Conservation (phyloP, 805 yeast species). For the Candida ficus region DNA sequence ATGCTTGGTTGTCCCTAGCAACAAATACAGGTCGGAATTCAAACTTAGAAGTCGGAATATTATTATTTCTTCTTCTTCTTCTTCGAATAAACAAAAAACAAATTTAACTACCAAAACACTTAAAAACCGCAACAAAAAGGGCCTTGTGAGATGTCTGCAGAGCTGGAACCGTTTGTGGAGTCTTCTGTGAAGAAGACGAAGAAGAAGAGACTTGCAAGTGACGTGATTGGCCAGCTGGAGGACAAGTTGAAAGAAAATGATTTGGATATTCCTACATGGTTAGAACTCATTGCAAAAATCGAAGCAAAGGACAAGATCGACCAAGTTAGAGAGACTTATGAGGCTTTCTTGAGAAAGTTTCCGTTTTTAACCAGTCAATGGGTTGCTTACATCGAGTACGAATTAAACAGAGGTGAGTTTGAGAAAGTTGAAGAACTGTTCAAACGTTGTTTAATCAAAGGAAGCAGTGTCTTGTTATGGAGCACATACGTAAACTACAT, state of each 20-base stretch:
- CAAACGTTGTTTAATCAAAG: conserved; percentile 53
- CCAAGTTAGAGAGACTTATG: conserved; percentile 53
- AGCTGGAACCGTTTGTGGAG: conserved; percentile 12
- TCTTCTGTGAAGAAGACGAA: conserved; percentile 8
- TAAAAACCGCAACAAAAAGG: too few species aligned
- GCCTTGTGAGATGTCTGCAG: too few species aligned
- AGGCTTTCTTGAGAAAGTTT: conserved; percentile 56
- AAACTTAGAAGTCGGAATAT: too few species aligned
- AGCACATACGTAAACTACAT: conserved; percentile 73
- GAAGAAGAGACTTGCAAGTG: conserved; percentile 29
- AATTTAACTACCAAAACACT: too few species aligned
- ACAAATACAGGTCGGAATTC: too few species aligned
- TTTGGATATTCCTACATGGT: conserved; percentile 52
- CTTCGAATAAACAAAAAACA: too few species aligned
- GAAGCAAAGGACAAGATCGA: conserved; percentile 54
- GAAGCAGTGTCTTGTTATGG: conserved; percentile 68
- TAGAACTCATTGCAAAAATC: conserved; percentile 42
- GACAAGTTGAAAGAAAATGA: conserved; percentile 49
- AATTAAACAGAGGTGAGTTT: conserved; percentile 59
- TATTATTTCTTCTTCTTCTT: too few species aligned
- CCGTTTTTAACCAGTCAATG: conserved; percentile 70
- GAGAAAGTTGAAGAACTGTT: conserved; percentile 62
- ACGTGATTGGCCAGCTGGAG: conserved; percentile 54
- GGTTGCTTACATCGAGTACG: conserved; percentile 65
- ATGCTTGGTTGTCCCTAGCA: too few species aligned